Evolutionary conservation across 2,329 filamentous ascomycete genomes (phyloP), one percentile per base, ranked within the genome.

Genomic region (Pestalotiopsis fici): DNA sequence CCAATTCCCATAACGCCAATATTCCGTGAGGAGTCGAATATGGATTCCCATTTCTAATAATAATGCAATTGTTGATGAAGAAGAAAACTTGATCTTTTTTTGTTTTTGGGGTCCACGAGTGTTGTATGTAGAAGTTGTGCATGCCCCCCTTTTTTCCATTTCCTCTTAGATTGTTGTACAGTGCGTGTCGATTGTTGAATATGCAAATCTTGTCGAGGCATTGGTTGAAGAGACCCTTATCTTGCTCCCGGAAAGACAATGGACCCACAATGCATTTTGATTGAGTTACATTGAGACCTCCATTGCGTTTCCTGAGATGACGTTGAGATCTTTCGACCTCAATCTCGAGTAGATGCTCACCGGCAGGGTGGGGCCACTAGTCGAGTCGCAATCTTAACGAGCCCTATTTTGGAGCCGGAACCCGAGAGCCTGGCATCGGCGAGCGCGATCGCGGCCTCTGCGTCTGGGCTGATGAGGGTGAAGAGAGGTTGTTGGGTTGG

Each of bases 331-430:
- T 57, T 57, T 27, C 55, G 55, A 57, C 55, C 21, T 23, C 23
- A 15, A 27, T 50, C 43, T 50, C 43, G 43, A 50, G 43, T 50
- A 50, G 43, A 50, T 15, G n/a, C 43, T 50, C 43, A 50, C 43
- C 43, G 43, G 43, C 15, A 23, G 43, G 43, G 43, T 50, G 43
- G 43, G n/a, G 43, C 43, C 43, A 50, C 43, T 50, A 50, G 43
- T 50, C 43, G n/a, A 50, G 43, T 50, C 43, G 21, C 21, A 50
- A 50, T 50, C 43, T 50, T 50, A 50, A 50, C 6, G 43, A 31
- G 57, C 28, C n/a, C 57, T 43, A 62, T 50, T 62, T 62, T 15
- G 59, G 59, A 43, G 59, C 59, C 59, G 59, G 59, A n/a, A 62
- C 59, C 59, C 59, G 59, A 47, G 35, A 43, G 39, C 59, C 59